Conservation (phyloP, 257 asterid genomes). For the Nemophila menziesii region DNA sequence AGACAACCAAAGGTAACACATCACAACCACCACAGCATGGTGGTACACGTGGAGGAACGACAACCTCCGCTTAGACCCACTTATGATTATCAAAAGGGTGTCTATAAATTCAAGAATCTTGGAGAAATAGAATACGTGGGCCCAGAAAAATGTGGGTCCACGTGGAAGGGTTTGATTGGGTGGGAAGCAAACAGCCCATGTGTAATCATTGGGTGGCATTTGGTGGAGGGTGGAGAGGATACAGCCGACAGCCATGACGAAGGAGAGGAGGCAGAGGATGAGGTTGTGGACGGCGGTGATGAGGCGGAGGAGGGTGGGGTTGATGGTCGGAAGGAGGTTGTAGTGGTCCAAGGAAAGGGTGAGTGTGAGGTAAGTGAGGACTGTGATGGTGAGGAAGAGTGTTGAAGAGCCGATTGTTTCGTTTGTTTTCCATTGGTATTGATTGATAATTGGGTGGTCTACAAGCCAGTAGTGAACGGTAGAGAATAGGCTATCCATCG, state of each 20-base stretch:
- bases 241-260: conserved; percentile 63
- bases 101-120: conserved; percentile 75
- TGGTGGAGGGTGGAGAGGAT: conserved; percentile 59
- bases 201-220: conserved; percentile 34
- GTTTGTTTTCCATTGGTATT: conserved; percentile 57
- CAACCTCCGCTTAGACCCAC: conserved; percentile 51
- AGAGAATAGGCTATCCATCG: conserved; percentile 34
- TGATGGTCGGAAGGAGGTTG: conserved; percentile 25
- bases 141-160: conserved; percentile 87
- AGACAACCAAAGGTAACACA: conserved; percentile 71
- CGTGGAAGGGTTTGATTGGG: conserved; percentile 32
- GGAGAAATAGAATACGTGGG: conserved; percentile 72
- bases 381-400: conserved; percentile 41
- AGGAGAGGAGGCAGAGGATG: conserved; percentile 59
- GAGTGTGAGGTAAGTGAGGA: conserved; percentile 48
- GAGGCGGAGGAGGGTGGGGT: conserved; percentile 52
- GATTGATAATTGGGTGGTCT: conserved; percentile 45
- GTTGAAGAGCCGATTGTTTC: conserved; percentile 53
- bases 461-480: conserved; percentile 47
- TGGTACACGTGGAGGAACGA: conserved; percentile 94
- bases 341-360: conserved; percentile 40
- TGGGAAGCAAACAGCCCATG: conserved; percentile 84
- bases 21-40: conserved; percentile 68
- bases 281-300: conserved; percentile 70
- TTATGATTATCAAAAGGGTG: conserved; percentile 46